Base-by-base conservation (phyloP, 768 basidiomycete species). In the Leccinum uliginosum region DNA sequence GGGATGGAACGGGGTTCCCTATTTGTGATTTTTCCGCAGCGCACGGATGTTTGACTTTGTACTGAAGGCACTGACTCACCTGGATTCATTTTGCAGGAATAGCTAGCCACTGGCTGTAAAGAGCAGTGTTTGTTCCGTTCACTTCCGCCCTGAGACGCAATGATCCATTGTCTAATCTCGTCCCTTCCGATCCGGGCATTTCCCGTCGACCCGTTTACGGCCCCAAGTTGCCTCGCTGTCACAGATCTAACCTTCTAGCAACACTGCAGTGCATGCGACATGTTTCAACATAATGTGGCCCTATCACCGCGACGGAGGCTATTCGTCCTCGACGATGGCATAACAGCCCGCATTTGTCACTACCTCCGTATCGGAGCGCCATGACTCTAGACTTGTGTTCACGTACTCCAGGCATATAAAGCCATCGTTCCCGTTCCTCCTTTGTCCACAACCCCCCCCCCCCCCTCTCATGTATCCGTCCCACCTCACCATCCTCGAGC, bases 401-500 rank as follows among this genome's bases (percentile, higher is more conserved):
- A 48, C 52, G 62, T 61, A 62, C 66, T 70, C 70, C 68, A 72
- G 56, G 51, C 49, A 62, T 71, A 73, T 73, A 71, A 71, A 71
- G 51, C 17, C 51, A 52, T 61, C 17, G n/a, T 4, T n/a, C 52
- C 6, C 29, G 19, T 43, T 30, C 45, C 48, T 52, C 40, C 45
- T 44, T 52, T 59, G 2, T 29, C 53, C 48, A 47, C 52, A 54
- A 45, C 26, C 44, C 53, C 58, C 53, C 54, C 53, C n/a, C n/a
- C n/a, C n/a, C n/a, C n/a, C n/a, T 47, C 61, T 43, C 61, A 71
- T 71, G 70, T 17, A 56, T 50, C 44, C 68, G 40, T 80, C 84
- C 32, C 88, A 89, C 68, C 80, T 90, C 24, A 80, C 84, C 32
- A 74, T 86, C 60, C 79, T 89, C 59, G 77, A 86, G 56, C 72